Base-by-base conservation (phyloP, 2,329 filamentous ascomycete genomes). In the Paraphoma chrysanthemicola region DNA sequence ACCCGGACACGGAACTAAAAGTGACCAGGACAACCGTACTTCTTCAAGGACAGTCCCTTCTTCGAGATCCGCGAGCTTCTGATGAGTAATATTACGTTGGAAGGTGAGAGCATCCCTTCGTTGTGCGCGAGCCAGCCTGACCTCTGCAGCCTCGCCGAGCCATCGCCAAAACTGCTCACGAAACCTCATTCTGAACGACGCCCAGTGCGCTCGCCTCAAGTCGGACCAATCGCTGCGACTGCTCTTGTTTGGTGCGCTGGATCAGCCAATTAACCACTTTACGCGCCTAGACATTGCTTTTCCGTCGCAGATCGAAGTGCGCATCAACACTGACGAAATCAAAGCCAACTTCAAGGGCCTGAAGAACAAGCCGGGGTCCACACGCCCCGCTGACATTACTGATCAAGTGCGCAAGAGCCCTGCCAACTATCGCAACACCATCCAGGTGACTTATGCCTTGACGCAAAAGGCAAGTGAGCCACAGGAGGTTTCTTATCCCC, bases 301-400 rank as follows among this genome's bases (percentile, higher is more conserved):
- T 64, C 95, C 95, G 1, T 88, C 94, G 67, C 93, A 97, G 78
- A 90, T 95, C 31, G 95, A 99, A 74, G 84, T 99, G 54, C 94
- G 93, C 73, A 87, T 97, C 53, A 99, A 99, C 67, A 85, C 88
- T 9, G 90, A 90, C 33, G 92, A 97, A 54, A 85, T 97, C 64
- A 95, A 94, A 76, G 90, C 90, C n/a, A 99, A 98, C 74, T 84
- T 96, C 64, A 90, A 95, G 65, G 95, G 95, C 4, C 79, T 99
- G 59, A 99, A 99, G 79, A 97, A 97, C 76, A 96, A 95, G 76
- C 92, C 94, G 6, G 95, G 95, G 18, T 96, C 95, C 44, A 99
- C 95, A 41, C 88, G 92, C 69, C 95, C 95, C 7, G 93, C 92
- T 45, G 95, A 99, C 77, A 90, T 99, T 59, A 99, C 95, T 7